Evolutionary conservation across 768 basidiomycete genomes (phyloP), one percentile per base, ranked within the genome.

Genomic region (Pisolithus orientalis): DNA sequence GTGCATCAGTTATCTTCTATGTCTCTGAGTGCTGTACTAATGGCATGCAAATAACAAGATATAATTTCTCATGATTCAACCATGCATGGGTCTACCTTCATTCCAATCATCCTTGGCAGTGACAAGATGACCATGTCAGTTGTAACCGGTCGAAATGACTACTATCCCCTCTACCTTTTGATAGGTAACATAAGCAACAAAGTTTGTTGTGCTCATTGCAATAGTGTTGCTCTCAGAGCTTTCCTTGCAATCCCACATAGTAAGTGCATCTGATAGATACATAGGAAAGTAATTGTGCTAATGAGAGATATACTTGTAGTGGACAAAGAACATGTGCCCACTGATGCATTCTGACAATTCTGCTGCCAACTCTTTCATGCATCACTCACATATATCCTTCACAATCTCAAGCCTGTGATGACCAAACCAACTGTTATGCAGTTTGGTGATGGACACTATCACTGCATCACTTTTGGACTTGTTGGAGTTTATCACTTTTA

Each of bases 221-320:
- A 61, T 38, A 51, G 37, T 0, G 16, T 57, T 0, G 25, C 62
- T 0, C 17, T 60, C 6, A 50, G 56, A 24, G 57, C 46, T 0
- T 72, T 70, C 47, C 53, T 70, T 2, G 50, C 64, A 2, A 68
- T 70, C 37, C 63, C 66, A 11, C 69, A 71, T 59, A 52, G 68
- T 71, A 51, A 37, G 59, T 61, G 21, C 8, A n/a, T 16, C 9
- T 24, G 21, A 43, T 9, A 6, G 21, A 43, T 9, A 6, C 3
- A 24, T 9, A 31, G n/a, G 24, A 32, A n/a, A 2, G 27, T 50
- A 8, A 16, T 8, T 1, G 13, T 6, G 24, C 40, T 29, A 11
- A 11, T 52, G 24, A 39, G 16, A 3, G 24, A 24, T 34, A 6
- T n/a, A 52, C 61, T 53, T 1, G 50, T 39, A 17, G 40, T 8